phyloP scores from a whole-genome alignment of 176 grass and related monocot species.

The Musa beccarii region DNA sequence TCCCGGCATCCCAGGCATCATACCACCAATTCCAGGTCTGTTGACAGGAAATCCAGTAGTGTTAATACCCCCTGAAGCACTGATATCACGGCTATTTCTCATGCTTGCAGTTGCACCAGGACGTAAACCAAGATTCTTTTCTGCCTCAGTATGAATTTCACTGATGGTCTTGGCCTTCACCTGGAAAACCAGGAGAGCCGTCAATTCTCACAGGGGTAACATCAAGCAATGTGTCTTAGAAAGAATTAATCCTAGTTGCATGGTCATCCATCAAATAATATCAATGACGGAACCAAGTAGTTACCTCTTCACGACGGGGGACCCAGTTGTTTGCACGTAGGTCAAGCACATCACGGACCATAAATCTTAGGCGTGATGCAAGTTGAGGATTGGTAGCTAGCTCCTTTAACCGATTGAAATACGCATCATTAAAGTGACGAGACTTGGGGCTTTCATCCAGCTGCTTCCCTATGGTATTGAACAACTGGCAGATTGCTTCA shows the following conservation, averaged over 20 bases:
- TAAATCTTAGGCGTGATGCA: slow-evolving; percentile 43
- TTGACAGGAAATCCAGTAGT: slow-evolving; percentile 15
- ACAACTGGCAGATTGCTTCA: slow-evolving; percentile 58
- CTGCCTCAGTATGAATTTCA: slow-evolving; percentile 58
- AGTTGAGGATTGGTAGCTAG: slow-evolving; percentile 35
- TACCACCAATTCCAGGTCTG: slow-evolving; percentile 33
- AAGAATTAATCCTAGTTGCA: not conserved
- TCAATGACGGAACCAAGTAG: no score
- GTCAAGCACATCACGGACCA: slow-evolving; percentile 48
- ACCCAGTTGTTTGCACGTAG: slow-evolving; percentile 52
- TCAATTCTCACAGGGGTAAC: not conserved
- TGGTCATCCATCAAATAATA: no score
- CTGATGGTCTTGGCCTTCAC: slow-evolving; percentile 56
- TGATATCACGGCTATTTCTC: slow-evolving; percentile 6
- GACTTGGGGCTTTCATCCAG: slow-evolving; percentile 43
- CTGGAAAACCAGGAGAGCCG: slow-evolving; percentile 16
- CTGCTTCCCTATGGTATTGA: slow-evolving; percentile 53
- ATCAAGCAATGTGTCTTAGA: not conserved
- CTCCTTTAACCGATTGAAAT: slow-evolving; percentile 54
- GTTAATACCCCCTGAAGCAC: slow-evolving; percentile 19
- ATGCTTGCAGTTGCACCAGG: slow-evolving; percentile 38
- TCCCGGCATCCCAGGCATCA: slow-evolving; percentile 99
- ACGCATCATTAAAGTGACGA: slow-evolving; percentile 38
- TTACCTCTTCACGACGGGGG: slow-evolving; percentile 57
- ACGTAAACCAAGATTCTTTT: slow-evolving; percentile 55